A percentile compares a stretch with the other conserved stretches of the same genome.
Conservation (phyloP, 495 filamentous ascomycete genomes). For the Cladorrhinum samala region DNA sequence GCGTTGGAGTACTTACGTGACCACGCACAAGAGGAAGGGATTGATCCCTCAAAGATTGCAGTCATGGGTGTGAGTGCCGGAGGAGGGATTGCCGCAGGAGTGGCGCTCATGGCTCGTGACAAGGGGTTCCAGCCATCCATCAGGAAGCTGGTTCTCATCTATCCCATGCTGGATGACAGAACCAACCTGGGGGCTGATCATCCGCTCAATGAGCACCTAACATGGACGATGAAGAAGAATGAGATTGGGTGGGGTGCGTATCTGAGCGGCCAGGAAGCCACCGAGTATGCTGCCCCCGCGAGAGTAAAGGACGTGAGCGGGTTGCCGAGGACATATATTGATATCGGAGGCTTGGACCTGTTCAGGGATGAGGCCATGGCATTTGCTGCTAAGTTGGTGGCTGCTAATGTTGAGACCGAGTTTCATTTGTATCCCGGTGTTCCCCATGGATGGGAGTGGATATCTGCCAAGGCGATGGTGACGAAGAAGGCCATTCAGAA, state of each 20-base stretch:
- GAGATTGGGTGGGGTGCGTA: conserved; percentile 29
- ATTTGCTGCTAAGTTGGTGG: conserved; percentile 34
- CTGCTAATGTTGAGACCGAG: conserved; percentile 37
- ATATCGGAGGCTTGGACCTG: conserved; percentile 33
- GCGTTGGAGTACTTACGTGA: conserved; percentile 28
- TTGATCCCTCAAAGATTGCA: conserved; percentile 34
- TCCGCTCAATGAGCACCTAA: conserved; percentile 22
- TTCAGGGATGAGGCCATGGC: conserved; percentile 40
- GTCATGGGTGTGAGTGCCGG: conserved; percentile 36
- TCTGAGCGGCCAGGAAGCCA: conserved; percentile 20
- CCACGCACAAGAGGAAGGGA: conserved; percentile 18
- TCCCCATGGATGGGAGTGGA: conserved; percentile 41
- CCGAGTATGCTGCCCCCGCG: conserved; percentile 35
- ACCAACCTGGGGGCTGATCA: conserved; percentile 17
- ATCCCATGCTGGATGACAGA: conserved; percentile 42
- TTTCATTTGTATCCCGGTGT: conserved; percentile 47
- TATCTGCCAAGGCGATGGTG: not conserved
- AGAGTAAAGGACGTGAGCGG: conserved; percentile 26
- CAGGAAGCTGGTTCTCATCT: conserved; percentile 27
- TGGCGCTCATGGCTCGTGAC: conserved; percentile 31
- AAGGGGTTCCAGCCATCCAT: conserved; percentile 21
- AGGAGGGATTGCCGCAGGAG: conserved; percentile 31
- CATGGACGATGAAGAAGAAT: conserved; percentile 32
- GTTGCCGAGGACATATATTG: conserved; percentile 33
- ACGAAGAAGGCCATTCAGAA: conserved; percentile 14